Percentiles rank a stretch among this genome's conserved stretches.
Evolutionary conservation across 2,329 filamentous ascomycete species (phyloP).

Genomic region (Phaeomoniella chlamydospora): DNA sequence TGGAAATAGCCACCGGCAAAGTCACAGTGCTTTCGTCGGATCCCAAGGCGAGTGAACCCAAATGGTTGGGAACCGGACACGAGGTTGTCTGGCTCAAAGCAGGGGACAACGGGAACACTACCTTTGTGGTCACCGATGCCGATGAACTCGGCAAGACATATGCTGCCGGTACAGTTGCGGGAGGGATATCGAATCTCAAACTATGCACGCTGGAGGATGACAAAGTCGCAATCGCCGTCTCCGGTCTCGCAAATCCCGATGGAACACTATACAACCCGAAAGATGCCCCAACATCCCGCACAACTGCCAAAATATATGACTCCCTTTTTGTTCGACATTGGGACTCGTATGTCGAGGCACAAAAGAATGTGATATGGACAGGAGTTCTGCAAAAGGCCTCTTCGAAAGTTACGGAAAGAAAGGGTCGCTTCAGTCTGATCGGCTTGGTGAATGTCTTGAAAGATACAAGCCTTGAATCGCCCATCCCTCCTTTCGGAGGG

Average conservation of each 20-base stretch:
- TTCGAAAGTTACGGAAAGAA: slow-evolving; percentile 19
- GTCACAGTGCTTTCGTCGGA: slow-evolving; percentile 28
- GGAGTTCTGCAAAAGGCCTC: slow-evolving; percentile 28
- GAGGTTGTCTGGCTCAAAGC: slow-evolving; percentile 32
- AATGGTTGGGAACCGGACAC: slow-evolving; percentile 28
- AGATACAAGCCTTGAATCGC: slow-evolving; percentile 25
- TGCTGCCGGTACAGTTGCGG: slow-evolving; percentile 28
- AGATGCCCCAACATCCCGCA: slow-evolving; percentile 28
- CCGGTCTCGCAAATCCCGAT: slow-evolving; percentile 31
- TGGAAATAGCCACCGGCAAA: slow-evolving; percentile 25
- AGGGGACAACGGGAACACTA: slow-evolving; percentile 28
- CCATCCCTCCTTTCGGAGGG: slow-evolving; percentile 32
- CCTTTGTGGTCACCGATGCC: slow-evolving; percentile 28
- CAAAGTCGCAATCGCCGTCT: slow-evolving; percentile 29
- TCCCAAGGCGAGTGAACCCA: slow-evolving; percentile 26
- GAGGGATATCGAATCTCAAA: slow-evolving; percentile 30
- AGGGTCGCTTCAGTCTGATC: slow-evolving; percentile 21
- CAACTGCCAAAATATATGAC: slow-evolving; percentile 33
- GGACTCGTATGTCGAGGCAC: slow-evolving; percentile 34
- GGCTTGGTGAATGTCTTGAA: slow-evolving; percentile 28
- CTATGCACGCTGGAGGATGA: slow-evolving; percentile 24
- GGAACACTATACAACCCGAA: slow-evolving; percentile 35
- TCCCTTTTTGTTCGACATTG: slow-evolving; percentile 38
- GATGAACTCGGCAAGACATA: slow-evolving; percentile 23
- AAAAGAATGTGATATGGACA: slow-evolving; percentile 34